A percentile compares a stretch with the other conserved stretches of the same genome.
Conservation (phyloP, 2,329 filamentous ascomycete species). For the Penicillium rolfsii region DNA sequence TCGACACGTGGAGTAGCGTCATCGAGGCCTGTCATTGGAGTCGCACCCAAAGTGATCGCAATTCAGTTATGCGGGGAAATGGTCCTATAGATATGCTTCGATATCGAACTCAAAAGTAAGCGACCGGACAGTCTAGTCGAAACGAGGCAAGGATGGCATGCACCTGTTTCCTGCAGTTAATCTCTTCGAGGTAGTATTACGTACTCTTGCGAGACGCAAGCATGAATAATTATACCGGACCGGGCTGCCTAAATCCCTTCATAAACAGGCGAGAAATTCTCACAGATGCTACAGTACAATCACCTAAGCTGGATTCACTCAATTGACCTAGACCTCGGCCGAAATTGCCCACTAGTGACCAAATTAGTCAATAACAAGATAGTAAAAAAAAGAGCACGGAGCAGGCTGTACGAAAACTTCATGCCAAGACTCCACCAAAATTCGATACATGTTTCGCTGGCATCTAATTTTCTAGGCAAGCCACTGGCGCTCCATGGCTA, state of each 20-base stretch:
- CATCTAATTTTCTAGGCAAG: not conserved
- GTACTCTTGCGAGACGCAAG: not conserved
- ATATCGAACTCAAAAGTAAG: not conserved
- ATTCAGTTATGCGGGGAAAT: not conserved
- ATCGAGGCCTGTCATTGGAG: not conserved
- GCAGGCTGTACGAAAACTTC: not conserved
- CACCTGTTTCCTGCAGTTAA: not conserved
- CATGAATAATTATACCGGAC: not conserved
- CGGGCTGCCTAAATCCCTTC: slow-evolving; percentile 1
- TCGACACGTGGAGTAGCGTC: not conserved
- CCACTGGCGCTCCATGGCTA: not conserved
- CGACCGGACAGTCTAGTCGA: not conserved
- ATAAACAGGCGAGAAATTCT: not conserved
- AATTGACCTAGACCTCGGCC: not conserved
- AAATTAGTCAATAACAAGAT: not conserved
- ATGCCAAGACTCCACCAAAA: not conserved
- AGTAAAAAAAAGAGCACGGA: not conserved
- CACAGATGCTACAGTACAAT: not conserved
- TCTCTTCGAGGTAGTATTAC: not conserved
- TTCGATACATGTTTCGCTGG: not conserved
- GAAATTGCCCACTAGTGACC: not conserved
- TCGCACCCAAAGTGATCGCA: not conserved
- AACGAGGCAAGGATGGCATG: not conserved
- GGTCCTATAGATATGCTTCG: not conserved
- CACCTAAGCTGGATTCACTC: not conserved